These are phyloP conservation scores for Monilinia fructicola DNA, from an alignment of 2,329 filamentous ascomycete species.

Conservation along the genomic window DNA sequence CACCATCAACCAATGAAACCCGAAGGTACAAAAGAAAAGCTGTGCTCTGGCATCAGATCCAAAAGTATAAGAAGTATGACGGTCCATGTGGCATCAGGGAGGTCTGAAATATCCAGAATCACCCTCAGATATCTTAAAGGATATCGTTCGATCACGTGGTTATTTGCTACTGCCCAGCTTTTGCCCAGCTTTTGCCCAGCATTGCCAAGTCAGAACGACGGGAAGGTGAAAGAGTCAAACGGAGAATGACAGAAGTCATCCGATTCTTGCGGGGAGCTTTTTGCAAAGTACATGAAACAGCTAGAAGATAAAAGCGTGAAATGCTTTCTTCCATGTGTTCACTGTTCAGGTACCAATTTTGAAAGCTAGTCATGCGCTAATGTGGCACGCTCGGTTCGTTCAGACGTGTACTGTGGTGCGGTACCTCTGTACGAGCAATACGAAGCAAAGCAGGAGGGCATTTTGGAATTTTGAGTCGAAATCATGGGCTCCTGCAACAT, in stretches of 20 bases:
- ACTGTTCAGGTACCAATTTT: not conserved
- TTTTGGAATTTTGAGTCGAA: not conserved
- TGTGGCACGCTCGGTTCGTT: not conserved
- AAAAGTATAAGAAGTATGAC: not conserved
- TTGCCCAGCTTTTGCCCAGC: not conserved
- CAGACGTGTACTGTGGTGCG: not conserved
- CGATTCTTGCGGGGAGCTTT: not conserved
- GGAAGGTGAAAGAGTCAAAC: not conserved
- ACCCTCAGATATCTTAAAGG: not conserved
- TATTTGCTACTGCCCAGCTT: constrained; percentile 4
- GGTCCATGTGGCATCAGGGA: not conserved
- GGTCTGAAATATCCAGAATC: not conserved
- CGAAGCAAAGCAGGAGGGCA: not conserved
- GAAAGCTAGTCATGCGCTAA: too few relatives aligned
- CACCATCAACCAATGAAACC: too few relatives aligned
- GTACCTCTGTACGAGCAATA: not conserved
- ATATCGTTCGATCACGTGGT: not conserved
- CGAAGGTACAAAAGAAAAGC: not conserved
- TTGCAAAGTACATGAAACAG: not conserved
- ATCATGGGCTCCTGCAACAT: not conserved
- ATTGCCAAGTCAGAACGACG: not conserved
- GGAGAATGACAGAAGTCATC: not conserved
- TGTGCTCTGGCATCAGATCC: too few relatives aligned
- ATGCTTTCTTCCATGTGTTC: not conserved
- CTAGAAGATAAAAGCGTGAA: not conserved